Percentiles rank a stretch among this genome's conserved stretches.
These are phyloP conservation scores for Xerocomus spinulosus DNA, from an alignment of 768 basidiomycete genomes.

Conservation along the genomic window DNA sequence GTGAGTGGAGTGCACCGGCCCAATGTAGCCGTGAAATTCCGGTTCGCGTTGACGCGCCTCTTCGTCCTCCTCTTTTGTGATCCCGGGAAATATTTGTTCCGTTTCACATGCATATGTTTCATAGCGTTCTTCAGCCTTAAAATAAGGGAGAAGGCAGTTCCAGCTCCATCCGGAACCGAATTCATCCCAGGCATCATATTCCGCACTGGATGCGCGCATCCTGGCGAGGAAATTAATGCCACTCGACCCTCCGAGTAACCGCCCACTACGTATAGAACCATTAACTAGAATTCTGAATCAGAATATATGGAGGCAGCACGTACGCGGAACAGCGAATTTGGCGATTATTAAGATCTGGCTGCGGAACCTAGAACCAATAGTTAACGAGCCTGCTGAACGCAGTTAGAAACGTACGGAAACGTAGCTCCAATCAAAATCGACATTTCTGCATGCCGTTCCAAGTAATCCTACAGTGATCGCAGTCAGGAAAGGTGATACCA, in stretches of 20 bases:
- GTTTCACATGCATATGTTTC: background rate
- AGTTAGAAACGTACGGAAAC: slow-evolving; percentile 6
- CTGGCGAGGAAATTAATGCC: slow-evolving; percentile 16
- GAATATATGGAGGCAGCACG: background rate
- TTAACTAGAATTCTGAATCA: background rate
- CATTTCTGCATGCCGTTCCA: background rate
- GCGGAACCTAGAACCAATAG: slow-evolving; percentile 7
- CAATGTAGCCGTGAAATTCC: background rate
- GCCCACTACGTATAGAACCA: slow-evolving; percentile 5
- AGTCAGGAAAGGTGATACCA: background rate
- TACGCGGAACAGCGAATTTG: slow-evolving; percentile 4
- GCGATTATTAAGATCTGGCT: slow-evolving; percentile 5
- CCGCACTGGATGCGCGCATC: slow-evolving; percentile 17
- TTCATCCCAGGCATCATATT: slow-evolving; percentile 18
- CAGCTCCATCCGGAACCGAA: slow-evolving; percentile 18
- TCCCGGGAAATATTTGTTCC: background rate
- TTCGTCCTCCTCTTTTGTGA: background rate
- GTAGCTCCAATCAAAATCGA: slow-evolving; percentile 16
- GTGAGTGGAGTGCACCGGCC: background rate
- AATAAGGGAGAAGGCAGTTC: slow-evolving; percentile 9
- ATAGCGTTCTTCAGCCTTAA: slow-evolving; percentile 13
- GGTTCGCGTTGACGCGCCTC: background rate
- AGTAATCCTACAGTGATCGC: background rate
- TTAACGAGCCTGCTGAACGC: background rate
- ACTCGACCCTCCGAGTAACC: slow-evolving; percentile 19